Percentiles rank a stretch among this genome's conserved stretches.
These are phyloP conservation scores for Lepidium aucheri DNA, from an alignment of 345 rosid species.

Conservation along the genomic window DNA sequence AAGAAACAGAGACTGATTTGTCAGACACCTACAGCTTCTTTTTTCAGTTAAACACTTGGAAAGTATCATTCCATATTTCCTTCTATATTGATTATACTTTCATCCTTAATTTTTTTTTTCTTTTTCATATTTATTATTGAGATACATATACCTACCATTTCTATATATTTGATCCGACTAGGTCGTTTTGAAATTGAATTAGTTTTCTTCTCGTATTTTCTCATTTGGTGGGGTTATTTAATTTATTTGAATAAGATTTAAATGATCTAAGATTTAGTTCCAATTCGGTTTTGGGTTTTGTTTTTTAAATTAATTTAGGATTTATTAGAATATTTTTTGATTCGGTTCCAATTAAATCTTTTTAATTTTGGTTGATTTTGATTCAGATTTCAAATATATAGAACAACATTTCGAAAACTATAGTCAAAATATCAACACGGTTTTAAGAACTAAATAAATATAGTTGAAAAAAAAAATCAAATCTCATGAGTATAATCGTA, in stretches of 20 bases:
- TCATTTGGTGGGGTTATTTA: background rate
- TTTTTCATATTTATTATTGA: background rate
- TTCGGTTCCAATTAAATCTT: too few relatives aligned
- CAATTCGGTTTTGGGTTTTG: too few relatives aligned
- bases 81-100: background rate
- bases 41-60: conserved; percentile 23
- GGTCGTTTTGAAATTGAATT: background rate
- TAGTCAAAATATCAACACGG: too few relatives aligned
- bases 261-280: background rate
- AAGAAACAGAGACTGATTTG: conserved; percentile 20
- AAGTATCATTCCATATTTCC: conserved; percentile 14
- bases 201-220: background rate
- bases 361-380: too few relatives aligned
- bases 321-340: too few relatives aligned
- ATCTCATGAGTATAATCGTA: too few relatives aligned
- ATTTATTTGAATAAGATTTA: background rate
- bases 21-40: conserved; percentile 13
- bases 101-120: background rate
- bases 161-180: background rate
- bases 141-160: background rate
- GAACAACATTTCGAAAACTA: too few relatives aligned
- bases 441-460: too few relatives aligned
- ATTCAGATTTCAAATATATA: too few relatives aligned
- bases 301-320: too few relatives aligned
- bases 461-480: background rate